Conservation (phyloP, 441 rosid species). For the Corymbia citriodora region DNA sequence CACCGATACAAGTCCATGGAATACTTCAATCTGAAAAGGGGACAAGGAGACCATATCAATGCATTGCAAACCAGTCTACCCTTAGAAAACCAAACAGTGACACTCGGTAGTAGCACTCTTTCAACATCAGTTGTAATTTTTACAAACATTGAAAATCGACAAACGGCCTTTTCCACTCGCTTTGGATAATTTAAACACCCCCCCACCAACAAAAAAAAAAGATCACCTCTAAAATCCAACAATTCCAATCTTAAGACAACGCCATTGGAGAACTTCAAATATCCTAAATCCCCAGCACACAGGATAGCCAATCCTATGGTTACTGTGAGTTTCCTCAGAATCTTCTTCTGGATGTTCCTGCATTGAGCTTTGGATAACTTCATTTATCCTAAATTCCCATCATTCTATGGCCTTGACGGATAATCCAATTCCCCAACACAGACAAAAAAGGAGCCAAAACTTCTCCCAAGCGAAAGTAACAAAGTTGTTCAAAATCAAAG, state of each 20-base stretch:
- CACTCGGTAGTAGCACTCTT: neutral
- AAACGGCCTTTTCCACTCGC: neutral
- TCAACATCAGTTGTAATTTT: neutral
- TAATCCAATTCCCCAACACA: neutral
- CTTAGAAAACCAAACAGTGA: neutral
- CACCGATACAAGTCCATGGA: neutral
- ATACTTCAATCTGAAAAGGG: neutral
- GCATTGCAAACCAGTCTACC: neutral
- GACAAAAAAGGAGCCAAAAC: neutral
- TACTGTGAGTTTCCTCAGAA: neutral
- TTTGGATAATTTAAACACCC: neutral
- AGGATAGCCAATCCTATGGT: neutral
- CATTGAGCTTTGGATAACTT: neutral
- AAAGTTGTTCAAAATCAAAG: neutral
- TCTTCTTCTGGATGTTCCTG: neutral
- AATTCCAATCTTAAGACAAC: neutral
- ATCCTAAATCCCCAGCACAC: neutral
- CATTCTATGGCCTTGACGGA: neutral
- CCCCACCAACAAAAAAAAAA: neutral
- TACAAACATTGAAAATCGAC: neutral
- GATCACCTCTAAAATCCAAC: neutral
- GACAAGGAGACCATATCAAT: neutral
- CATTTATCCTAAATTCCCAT: no score
- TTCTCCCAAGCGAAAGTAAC: conserved; percentile 14
- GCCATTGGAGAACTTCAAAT: neutral